Base-by-base conservation (phyloP, 1,139 yeast genomes). In the Yamadazyma atmosphaerica region DNA sequence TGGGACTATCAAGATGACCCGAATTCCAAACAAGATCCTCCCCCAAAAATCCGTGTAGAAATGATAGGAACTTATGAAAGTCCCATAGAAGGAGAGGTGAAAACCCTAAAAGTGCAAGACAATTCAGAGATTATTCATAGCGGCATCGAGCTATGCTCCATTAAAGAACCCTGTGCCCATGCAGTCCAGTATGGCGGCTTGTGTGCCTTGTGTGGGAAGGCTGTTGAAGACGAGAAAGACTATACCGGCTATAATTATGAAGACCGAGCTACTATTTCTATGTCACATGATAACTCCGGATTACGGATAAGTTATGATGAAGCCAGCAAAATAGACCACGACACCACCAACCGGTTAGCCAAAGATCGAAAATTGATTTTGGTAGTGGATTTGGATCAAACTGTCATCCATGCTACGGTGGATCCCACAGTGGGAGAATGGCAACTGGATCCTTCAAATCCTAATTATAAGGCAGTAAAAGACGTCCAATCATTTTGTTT, bases 351-450 rank as follows among this genome's bases (percentile, higher is more conserved):
- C 41, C 69, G 86, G 42, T 71, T 94, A 37, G 61, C 81, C 4
- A 60, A 71, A 21, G 86, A 81, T 41, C 68, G 74, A 44, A 88
- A 86, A 55, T 72, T 92, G 48, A 89, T 92, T 31, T 70, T 92
- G 42, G 98, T 92, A 35, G 99, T 92, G 10, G 99, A 92, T 68
- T 72, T 92, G 46, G 99, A 92, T 65, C 98, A 94, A 61, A 94
- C 98, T 0, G 95, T 92, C 6, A 92, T 92, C 28, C 99, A 92
- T 57, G 96, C 98, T 28, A 92, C 98, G 3, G 97, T 90, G 17
- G 98, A 92, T 58, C 97, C 98, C 1, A 89, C 97, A 0, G 95
- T 92, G 27, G 95, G 95, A 1, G 96, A 88, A 56, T 92, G 98
- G 98, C 90, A 87, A 72, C 73, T 74, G 43, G 97, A 92, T 53